These are phyloP conservation scores for Scolecobasidium constrictum DNA, from an alignment of 2,329 filamentous ascomycete species.

Conservation along the genomic window DNA sequence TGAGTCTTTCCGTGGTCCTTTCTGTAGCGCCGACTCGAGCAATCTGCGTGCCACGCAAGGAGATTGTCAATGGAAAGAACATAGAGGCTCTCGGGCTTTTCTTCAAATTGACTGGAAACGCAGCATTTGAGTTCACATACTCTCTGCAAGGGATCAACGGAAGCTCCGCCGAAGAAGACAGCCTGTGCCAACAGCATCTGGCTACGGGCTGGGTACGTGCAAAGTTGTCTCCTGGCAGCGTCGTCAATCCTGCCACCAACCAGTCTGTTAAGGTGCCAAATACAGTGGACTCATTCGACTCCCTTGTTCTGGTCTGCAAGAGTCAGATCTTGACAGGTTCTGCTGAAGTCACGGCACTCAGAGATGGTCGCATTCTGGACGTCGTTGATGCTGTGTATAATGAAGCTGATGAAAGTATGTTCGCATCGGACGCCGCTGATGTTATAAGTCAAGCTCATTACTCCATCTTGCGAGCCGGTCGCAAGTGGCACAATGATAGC, in stretches of 20 bases:
- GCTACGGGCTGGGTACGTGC: conserved; percentile 20
- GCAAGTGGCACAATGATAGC: conserved; percentile 38
- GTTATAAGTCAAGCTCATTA: conserved; percentile 17
- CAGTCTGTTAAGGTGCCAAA: background rate
- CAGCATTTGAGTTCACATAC: background rate
- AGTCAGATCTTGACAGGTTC: conserved; percentile 20
- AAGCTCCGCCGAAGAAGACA: background rate
- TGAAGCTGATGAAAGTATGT: background rate
- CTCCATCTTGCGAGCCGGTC: conserved; percentile 11
- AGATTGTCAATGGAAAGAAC: background rate
- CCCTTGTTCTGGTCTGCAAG: conserved; percentile 25
- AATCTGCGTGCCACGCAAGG: background rate
- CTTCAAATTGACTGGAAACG: background rate
- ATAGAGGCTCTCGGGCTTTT: background rate
- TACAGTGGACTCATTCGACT: conserved; percentile 6
- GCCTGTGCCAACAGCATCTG: conserved; percentile 11
- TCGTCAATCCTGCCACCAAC: background rate
- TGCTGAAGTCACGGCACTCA: conserved; percentile 25
- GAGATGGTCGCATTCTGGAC: conserved; percentile 18
- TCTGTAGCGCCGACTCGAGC: background rate
- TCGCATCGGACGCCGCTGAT: conserved; percentile 16
- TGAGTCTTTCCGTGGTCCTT: background rate
- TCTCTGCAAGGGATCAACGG: background rate
- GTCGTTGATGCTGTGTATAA: background rate
- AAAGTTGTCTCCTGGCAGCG: background rate